Percentiles rank a stretch among this genome's conserved stretches.
Conservation (phyloP, 805 yeast species). For the Lipomyces chichibuensis region DNA sequence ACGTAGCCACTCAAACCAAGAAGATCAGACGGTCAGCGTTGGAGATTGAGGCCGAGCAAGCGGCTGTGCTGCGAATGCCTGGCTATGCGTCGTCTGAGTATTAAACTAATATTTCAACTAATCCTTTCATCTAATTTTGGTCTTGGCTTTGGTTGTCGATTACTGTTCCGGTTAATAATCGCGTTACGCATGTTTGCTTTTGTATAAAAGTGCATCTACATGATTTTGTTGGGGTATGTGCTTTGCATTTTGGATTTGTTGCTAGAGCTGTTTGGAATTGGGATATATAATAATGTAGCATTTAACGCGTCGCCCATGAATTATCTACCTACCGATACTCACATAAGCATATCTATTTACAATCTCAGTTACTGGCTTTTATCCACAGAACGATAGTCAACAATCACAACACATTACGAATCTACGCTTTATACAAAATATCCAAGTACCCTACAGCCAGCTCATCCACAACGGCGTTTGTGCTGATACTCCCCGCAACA, state of each 20-base stretch:
- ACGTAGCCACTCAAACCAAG: constrained; percentile 46
- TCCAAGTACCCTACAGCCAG: constrained; percentile 82
- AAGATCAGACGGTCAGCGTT: constrained; percentile 55
- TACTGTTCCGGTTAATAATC: neutral
- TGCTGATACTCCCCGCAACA: constrained; percentile 87
- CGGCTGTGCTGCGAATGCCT: constrained; percentile 49
- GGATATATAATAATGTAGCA: neutral
- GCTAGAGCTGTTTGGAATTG: neutral
- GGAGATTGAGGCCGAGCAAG: constrained; percentile 66
- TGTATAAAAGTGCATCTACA: neutral
- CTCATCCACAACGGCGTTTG: constrained; percentile 80
- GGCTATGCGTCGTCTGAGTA: constrained; percentile 23
- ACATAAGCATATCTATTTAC: neutral
- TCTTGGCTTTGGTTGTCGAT: neutral
- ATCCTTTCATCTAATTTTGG: neutral
- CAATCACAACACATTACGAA: neutral
- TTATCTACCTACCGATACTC: neutral
- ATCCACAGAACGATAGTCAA: neutral
- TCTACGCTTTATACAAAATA: constrained; percentile 61
- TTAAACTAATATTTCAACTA: neutral
- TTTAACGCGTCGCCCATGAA: neutral
- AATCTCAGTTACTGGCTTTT: neutral
- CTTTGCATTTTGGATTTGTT: neutral
- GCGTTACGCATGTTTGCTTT: neutral
- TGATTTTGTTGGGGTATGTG: neutral